Evolutionary conservation across 2,329 filamentous ascomycete species (phyloP).

Genomic region (Venturia asperata): DNA sequence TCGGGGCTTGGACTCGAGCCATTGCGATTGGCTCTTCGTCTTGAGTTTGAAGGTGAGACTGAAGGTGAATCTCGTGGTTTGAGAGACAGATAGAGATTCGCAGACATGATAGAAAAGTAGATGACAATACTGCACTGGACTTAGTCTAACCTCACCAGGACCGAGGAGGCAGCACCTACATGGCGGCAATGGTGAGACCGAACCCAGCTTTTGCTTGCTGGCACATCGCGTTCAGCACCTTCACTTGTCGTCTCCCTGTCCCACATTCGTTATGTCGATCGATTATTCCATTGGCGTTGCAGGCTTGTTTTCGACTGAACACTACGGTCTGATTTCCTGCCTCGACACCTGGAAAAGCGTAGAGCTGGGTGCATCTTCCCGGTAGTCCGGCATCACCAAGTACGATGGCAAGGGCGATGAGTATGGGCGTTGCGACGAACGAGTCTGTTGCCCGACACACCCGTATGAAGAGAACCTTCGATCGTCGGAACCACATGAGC

Average conservation of each 20-base stretch:
- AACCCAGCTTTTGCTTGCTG: constrained; percentile 12
- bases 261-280: constrained; percentile 14
- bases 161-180: constrained; percentile 1
- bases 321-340: constrained; percentile 2
- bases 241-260: constrained; percentile 1
- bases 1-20: not conserved
- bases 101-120: not conserved
- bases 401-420: constrained; percentile 6
- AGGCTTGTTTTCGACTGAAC: constrained; percentile 2
- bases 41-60: not conserved
- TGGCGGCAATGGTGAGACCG: not conserved
- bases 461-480: constrained; percentile 10
- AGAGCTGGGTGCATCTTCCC: constrained; percentile 4
- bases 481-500: constrained; percentile 2
- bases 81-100: not conserved
- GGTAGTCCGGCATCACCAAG: constrained; percentile 12
- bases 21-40: not conserved
- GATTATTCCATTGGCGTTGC: constrained; percentile 8
- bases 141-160: not conserved
- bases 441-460: constrained; percentile 10
- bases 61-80: not conserved
- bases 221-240: not conserved
- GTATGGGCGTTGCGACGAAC: constrained; percentile 6
- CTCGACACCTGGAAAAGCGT: not conserved
- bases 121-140: not conserved